Evolutionary conservation across 345 rosid species (phyloP).

Genomic region (Acer negundo): DNA sequence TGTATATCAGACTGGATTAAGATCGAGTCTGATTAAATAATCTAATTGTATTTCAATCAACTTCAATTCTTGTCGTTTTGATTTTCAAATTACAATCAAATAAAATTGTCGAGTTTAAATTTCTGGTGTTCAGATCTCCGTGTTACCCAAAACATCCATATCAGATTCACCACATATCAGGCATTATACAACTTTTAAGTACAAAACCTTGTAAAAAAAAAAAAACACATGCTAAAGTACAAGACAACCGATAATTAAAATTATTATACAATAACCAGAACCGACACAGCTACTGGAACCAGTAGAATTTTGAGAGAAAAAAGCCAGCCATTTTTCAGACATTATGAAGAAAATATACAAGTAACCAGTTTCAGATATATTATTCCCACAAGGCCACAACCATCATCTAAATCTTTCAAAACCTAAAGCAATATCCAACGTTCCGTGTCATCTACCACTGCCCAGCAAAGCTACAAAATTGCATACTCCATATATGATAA

Average conservation of each 20-base stretch:
- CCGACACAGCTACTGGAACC: not conserved
- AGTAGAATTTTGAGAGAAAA: not conserved
- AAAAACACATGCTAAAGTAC: too few species aligned
- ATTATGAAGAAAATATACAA: slow-evolving; percentile 42
- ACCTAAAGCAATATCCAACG: slow-evolving; percentile 32
- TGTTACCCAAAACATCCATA: too few species aligned
- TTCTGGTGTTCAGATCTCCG: too few species aligned
- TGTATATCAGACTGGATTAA: too few species aligned
- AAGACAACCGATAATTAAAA: too few species aligned
- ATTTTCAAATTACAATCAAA: too few species aligned
- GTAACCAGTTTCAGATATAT: slow-evolving; percentile 35
- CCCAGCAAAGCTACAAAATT: slow-evolving; percentile 63
- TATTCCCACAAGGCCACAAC: slow-evolving; percentile 27
- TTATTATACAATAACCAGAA: not conserved
- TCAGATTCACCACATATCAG: too few species aligned
- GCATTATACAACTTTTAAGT: too few species aligned
- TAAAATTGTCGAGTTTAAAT: too few species aligned
- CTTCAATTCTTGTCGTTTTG: not conserved
- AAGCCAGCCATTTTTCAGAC: slow-evolving; percentile 31
- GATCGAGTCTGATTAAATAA: too few species aligned
- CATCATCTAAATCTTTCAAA: slow-evolving; percentile 32
- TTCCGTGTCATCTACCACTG: slow-evolving; percentile 37
- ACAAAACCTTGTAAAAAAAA: too few species aligned
- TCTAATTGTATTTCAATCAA: too few species aligned
- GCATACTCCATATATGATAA: slow-evolving; percentile 45